A percentile compares a stretch with the other conserved stretches of the same genome.
phyloP scores from a whole-genome alignment of 2,329 filamentous ascomycete species.

The Paracamarosporium sp. region DNA sequence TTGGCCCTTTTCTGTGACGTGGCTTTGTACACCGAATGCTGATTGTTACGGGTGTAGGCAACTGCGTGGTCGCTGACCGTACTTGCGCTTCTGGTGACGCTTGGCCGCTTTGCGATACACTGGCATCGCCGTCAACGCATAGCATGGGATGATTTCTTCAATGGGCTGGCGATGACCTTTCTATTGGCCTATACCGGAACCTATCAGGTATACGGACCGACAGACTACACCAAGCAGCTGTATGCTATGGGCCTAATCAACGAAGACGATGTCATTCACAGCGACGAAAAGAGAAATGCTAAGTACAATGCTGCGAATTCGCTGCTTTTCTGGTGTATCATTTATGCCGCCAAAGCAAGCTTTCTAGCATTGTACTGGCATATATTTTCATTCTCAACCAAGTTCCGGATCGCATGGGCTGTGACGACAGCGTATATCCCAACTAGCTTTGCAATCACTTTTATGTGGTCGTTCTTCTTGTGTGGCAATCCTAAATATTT shows the following conservation, averaged over 20 bases:
- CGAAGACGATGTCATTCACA: not conserved
- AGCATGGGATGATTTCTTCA: conserved; percentile 17
- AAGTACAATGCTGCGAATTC: conserved; percentile 10
- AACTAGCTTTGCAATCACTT: conserved; percentile 2
- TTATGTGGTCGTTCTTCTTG: conserved; percentile 7
- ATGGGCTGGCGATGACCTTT: conserved; percentile 11
- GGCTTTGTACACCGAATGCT: not conserved
- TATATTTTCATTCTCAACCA: conserved; percentile 7
- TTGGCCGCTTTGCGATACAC: conserved; percentile 17
- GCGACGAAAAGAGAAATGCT: not conserved
- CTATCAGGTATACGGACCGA: conserved; percentile 9
- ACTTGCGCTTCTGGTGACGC: conserved; percentile 8
- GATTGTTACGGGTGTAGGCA: conserved; percentile 5
- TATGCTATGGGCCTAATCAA: conserved; percentile 7
- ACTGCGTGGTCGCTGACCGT: conserved; percentile 11
- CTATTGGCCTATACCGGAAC: conserved; percentile 13
- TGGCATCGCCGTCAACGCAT: conserved; percentile 12
- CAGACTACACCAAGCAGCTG: conserved; percentile 11
- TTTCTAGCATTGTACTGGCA: conserved; percentile 14
- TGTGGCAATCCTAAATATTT: conserved; percentile 5
- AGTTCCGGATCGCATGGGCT: conserved; percentile 11
- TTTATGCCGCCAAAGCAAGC: conserved; percentile 11
- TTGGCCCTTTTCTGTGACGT: not conserved
- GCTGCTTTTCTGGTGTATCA: conserved; percentile 14
- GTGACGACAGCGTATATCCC: conserved; percentile 1